phyloP scores from a whole-genome alignment of 768 basidiomycete species.

The Kwoniella europaea region DNA sequence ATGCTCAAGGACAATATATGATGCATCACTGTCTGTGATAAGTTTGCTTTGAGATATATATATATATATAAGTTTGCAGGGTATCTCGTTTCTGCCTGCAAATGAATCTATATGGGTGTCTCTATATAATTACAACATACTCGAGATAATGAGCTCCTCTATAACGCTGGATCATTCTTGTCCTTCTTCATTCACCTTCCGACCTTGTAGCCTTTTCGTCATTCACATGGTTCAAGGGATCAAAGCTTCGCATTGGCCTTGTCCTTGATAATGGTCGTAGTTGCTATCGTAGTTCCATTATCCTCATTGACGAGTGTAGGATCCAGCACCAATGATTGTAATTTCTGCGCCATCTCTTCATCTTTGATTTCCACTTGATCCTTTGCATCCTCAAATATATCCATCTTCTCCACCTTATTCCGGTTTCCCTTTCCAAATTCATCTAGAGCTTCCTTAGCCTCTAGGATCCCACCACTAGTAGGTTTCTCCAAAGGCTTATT shows the following conservation, averaged over 20 bases:
- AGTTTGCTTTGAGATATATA: too few species aligned
- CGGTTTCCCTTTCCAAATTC: background rate
- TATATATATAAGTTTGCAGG: too few species aligned
- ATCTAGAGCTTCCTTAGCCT: slow-evolving; percentile 4
- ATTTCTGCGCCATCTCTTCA: background rate
- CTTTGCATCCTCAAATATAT: background rate
- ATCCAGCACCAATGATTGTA: background rate
- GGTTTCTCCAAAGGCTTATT: slow-evolving; percentile 6
- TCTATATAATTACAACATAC: too few species aligned
- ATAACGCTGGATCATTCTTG: too few species aligned
- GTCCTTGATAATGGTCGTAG: background rate
- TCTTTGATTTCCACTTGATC: background rate
- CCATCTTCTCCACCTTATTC: background rate
- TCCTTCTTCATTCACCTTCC: too few species aligned
- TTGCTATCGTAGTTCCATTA: background rate
- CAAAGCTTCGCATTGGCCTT: background rate
- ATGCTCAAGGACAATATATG: too few species aligned
- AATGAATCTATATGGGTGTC: too few species aligned
- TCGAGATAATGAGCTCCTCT: too few species aligned
- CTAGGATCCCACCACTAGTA: slow-evolving; percentile 10
- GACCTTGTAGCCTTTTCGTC: too few species aligned
- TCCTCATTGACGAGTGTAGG: background rate
- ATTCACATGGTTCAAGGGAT: too few species aligned
- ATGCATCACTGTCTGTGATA: too few species aligned
- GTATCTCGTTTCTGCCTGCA: too few species aligned